phyloP scores from a whole-genome alignment of 78 protist genomes.

The Dictyostelium discoideum region dicty_2.7 NC_007088.5:4242001-4242500 shows the following conservation, averaged over 20 bases:
- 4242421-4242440: neutral
- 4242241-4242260: too few relatives aligned
- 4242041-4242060: too few relatives aligned
- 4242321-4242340: too few relatives aligned
- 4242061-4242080: too few relatives aligned
- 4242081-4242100: neutral
- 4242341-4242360: neutral
- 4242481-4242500: neutral
- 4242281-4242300: neutral
- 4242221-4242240: too few relatives aligned
- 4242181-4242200: too few relatives aligned
- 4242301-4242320: neutral
- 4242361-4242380: neutral
- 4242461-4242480: neutral
- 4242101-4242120: neutral
- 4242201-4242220: too few relatives aligned
- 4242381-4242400: too few relatives aligned
- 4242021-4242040: too few relatives aligned
- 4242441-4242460: neutral
- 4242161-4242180: too few relatives aligned
- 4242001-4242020: neutral
- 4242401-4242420: neutral
- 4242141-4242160: too few relatives aligned
- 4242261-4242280: neutral
- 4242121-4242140: neutral